phyloP scores from a whole-genome alignment of 805 yeast species.

The Monosporozyma unispora region DNA sequence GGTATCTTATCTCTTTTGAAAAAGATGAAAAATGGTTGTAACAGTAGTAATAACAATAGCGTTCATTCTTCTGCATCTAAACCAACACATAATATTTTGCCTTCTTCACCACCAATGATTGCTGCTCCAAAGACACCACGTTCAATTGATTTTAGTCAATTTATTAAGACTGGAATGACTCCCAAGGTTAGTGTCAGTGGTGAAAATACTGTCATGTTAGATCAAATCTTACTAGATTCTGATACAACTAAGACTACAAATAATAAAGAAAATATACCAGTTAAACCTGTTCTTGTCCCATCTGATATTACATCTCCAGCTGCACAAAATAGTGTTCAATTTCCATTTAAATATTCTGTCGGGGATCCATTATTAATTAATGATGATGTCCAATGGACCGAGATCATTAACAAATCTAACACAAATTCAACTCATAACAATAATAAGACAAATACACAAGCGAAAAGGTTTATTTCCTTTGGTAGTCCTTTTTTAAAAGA shows the following conservation, averaged over 20 bases:
- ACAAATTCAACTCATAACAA: not conserved
- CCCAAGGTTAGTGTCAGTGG: constrained; percentile 12
- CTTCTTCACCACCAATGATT: constrained; percentile 8
- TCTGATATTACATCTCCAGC: not conserved
- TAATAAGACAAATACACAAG: constrained; percentile 6
- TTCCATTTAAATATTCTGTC: constrained; percentile 25
- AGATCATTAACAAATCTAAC: constrained; percentile 5
- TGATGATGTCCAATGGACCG: constrained; percentile 21
- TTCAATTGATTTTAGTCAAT: not conserved
- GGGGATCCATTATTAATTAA: constrained; percentile 27
- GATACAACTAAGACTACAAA: not conserved
- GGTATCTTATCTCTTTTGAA: constrained; percentile 22
- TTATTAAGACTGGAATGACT: constrained; percentile 9
- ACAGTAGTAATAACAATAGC: too few species aligned
- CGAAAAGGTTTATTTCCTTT: not conserved
- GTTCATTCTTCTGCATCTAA: not conserved
- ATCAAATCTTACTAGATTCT: constrained; percentile 14
- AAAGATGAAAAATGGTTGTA: constrained; percentile 22
- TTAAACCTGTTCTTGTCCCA: not conserved
- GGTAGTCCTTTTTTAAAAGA: constrained; percentile 7
- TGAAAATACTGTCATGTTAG: constrained; percentile 3
- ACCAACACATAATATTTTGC: not conserved
- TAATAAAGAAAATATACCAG: not conserved
- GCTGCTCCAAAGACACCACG: constrained; percentile 1
- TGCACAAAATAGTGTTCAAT: constrained; percentile 11